Conservation (phyloP, 2,329 filamentous ascomycete genomes). For the Pseudopyricularia javanii region DNA sequence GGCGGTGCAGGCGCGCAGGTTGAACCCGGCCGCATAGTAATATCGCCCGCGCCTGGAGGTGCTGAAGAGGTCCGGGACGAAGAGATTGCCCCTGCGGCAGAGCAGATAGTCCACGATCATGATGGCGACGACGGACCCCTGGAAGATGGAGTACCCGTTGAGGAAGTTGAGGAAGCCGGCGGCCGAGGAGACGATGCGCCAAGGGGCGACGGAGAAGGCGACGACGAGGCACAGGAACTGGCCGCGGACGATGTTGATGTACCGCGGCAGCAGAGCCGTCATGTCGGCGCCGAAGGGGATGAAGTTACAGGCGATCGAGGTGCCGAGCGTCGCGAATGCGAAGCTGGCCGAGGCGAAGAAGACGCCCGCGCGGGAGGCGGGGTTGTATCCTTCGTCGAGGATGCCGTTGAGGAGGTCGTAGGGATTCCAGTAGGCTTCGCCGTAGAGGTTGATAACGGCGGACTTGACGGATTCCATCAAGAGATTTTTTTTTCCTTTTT, state of each 20-base stretch:
- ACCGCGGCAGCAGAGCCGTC: slow-evolving; percentile 19
- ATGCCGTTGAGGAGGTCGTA: slow-evolving; percentile 11
- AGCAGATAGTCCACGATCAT: slow-evolving; percentile 12
- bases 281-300: slow-evolving; percentile 24
- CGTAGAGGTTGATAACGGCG: no score
- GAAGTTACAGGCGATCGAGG: slow-evolving; percentile 18
- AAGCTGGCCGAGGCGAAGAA: slow-evolving; percentile 10
- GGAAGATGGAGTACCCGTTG: slow-evolving; percentile 10
- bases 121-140: slow-evolving; percentile 5
- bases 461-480: no score
- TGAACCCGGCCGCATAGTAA: slow-evolving; percentile 19
- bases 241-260: slow-evolving; percentile 22
- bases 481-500: no score
- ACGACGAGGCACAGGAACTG: slow-evolving; percentile 11
- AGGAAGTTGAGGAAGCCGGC: slow-evolving; percentile 10
- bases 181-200: slow-evolving; percentile 12
- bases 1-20: slow-evolving; percentile 17
- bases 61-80: slow-evolving; percentile 5
- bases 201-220: slow-evolving; percentile 10
- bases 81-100: slow-evolving; percentile 6
- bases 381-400: slow-evolving; percentile 9
- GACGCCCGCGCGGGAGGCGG: slow-evolving; percentile 7
- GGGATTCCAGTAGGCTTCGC: slow-evolving; percentile 14
- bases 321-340: slow-evolving; percentile 9
- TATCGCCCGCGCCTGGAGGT: slow-evolving; percentile 5